These are phyloP conservation scores for Hymenoscyphus infarciens DNA, from an alignment of 2,329 filamentous ascomycete species.

Conservation along the genomic window DNA sequence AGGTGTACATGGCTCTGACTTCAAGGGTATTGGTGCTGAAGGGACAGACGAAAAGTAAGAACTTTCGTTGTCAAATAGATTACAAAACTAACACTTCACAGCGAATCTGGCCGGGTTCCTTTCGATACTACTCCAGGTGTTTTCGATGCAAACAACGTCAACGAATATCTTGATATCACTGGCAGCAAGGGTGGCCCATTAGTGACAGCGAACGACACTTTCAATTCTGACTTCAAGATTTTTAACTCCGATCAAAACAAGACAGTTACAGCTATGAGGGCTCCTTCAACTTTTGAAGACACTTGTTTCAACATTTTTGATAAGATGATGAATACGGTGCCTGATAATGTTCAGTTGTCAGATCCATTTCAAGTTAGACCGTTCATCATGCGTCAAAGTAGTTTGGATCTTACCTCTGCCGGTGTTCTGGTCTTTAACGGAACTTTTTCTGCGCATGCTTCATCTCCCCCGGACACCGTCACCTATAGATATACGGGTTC, in stretches of 20 bases:
- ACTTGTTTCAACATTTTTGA: slow-evolving; percentile 21
- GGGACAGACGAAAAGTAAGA: not conserved
- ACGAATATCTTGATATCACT: slow-evolving; percentile 19
- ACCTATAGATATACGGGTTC: slow-evolving; percentile 16
- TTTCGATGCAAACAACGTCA: slow-evolving; percentile 15
- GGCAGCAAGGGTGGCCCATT: slow-evolving; percentile 19
- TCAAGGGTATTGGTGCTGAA: slow-evolving; percentile 14
- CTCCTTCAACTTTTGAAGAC: slow-evolving; percentile 16
- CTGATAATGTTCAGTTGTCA: slow-evolving; percentile 13
- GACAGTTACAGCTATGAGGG: slow-evolving; percentile 20
- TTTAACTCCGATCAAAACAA: slow-evolving; percentile 21
- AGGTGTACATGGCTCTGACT: slow-evolving; percentile 17
- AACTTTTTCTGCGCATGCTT: not conserved
- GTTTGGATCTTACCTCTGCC: slow-evolving; percentile 15
- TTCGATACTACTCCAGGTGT: slow-evolving; percentile 22
- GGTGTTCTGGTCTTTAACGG: slow-evolving; percentile 14
- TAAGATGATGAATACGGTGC: slow-evolving; percentile 25
- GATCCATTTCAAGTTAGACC: slow-evolving; percentile 16
- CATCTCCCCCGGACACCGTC: slow-evolving; percentile 11
- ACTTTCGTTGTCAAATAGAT: not conserved
- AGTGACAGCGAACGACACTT: slow-evolving; percentile 13
- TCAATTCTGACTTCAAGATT: slow-evolving; percentile 18
- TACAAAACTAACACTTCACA: not conserved
- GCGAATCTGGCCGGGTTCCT: not conserved
- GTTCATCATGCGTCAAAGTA: slow-evolving; percentile 14